Base-by-base conservation (phyloP, 257 asterid species). In the Nyctanthes arbortristis region DNA sequence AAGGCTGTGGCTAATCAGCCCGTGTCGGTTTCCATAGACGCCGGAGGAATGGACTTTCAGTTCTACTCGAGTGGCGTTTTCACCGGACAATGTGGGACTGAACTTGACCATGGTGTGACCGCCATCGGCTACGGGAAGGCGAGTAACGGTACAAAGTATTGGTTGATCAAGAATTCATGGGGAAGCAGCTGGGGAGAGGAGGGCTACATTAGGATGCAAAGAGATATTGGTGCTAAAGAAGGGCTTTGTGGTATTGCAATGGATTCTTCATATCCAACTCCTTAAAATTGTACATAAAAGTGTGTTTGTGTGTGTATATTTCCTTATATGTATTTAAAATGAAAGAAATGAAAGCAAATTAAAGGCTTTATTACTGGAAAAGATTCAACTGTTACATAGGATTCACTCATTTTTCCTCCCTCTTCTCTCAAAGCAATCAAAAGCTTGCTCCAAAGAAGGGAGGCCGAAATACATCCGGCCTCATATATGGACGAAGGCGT, bases 101-200 rank as follows among this genome's bases (percentile, higher is more conserved):
- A 64, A 0, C 64, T 77, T 2, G 77, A 79, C 67, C 84, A 81
- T 20, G 84, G 75, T 18, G 75, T 78, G 16, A 55, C 81, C 0
- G 75, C 76, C 0, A 76, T 82, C 0, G 87, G 87, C 5, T 79
- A 73, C 3, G 84, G 80, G 0, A 52, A 13, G 30, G 28, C 59
- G 0, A 40, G 2, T 0, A 71, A 79, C 10, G 84, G 84, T 0
- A 79, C 69, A 0, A 70, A 70, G 40, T 79, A 66, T 25, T 82
- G 87, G 84, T 4, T 75, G 65, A 67, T 76, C 2, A 82, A 79
- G 69, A 82, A 82, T 66, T 82, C 84, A 0, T 81, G 83, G 86
- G 84, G 73, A 8, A 33, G 25, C 7, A 40, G 43, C 8, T 77
- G 80, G 78, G 85, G 82, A 0, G 78, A 77, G 39, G 49, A 63